These are phyloP conservation scores for Xylariaceae sp. DNA, from an alignment of 2,329 filamentous ascomycete species.

Conservation along the genomic window DNA sequence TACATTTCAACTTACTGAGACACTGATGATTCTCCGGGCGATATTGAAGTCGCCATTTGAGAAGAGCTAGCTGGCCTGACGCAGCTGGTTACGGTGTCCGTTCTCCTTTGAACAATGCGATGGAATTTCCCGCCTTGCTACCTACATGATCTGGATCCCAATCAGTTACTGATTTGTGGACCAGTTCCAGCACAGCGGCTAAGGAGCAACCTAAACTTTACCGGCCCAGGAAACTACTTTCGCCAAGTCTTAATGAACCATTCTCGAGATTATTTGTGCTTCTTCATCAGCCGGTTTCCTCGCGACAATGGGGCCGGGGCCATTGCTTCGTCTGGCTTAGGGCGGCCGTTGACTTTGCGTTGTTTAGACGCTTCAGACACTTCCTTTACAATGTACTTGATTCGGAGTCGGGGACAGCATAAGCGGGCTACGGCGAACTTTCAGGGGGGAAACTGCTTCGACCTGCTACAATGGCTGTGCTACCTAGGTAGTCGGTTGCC, in stretches of 20 bases:
- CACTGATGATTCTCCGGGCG: constrained; percentile 17
- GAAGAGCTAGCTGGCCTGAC: background rate
- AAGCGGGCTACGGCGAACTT: background rate
- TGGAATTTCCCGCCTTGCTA: background rate
- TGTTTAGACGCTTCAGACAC: constrained; percentile 3
- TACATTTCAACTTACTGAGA: constrained; percentile 63
- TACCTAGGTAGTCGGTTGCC: background rate
- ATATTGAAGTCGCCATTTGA: background rate
- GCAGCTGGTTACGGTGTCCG: background rate
- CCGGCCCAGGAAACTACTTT: background rate
- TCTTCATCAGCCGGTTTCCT: too few species aligned
- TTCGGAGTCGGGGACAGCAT: constrained; percentile 11
- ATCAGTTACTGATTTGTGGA: background rate
- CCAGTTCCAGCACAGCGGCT: background rate
- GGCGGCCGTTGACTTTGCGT: too few species aligned
- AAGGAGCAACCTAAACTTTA: background rate
- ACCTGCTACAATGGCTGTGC: background rate
- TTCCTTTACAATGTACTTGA: constrained; percentile 7
- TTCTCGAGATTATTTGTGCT: background rate
- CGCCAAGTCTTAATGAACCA: background rate
- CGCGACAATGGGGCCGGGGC: too few species aligned
- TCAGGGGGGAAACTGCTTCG: background rate
- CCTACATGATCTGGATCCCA: background rate
- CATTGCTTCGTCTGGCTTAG: too few species aligned
- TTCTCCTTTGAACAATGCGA: background rate